phyloP scores from a whole-genome alignment of 441 rosid species.

The Populus hybrid region DNA sequence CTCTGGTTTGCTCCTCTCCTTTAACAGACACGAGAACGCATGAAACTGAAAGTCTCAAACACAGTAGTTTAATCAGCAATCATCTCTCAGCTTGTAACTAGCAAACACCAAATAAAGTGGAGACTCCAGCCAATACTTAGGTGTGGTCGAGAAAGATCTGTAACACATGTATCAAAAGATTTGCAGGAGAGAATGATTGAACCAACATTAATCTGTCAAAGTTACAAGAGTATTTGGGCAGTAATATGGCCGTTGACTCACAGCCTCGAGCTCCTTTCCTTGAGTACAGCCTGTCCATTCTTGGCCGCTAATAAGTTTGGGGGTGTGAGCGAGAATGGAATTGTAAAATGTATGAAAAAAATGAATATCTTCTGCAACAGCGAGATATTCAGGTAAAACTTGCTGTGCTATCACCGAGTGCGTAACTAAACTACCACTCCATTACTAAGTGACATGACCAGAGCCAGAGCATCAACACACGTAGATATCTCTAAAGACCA shows the following conservation, averaged over 20 bases:
- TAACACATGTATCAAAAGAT: not conserved
- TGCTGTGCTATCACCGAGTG: not conserved
- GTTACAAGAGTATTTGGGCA: not conserved
- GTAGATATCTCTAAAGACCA: not conserved
- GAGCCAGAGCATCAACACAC: not conserved
- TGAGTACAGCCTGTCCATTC: not conserved
- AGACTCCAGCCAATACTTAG: not conserved
- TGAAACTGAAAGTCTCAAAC: not conserved
- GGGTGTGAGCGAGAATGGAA: not conserved
- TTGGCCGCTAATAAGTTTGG: not conserved
- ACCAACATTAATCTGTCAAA: not conserved
- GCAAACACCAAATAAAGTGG: not conserved
- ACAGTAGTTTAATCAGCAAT: not conserved
- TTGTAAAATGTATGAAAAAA: not conserved
- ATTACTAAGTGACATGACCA: not conserved
- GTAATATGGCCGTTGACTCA: not conserved
- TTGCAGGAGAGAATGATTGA: not conserved
- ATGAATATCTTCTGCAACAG: not conserved
- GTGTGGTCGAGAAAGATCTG: not conserved
- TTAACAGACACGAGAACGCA: not conserved
- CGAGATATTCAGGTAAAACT: not conserved
- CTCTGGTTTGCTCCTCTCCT: not conserved
- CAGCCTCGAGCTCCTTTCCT: not conserved
- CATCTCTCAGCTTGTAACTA: not conserved
- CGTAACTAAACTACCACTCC: not conserved